Percentiles rank a stretch among this genome's conserved stretches.
phyloP scores from a whole-genome alignment of 2,329 filamentous ascomycete species.

The Penicillium occitanis region DNA sequence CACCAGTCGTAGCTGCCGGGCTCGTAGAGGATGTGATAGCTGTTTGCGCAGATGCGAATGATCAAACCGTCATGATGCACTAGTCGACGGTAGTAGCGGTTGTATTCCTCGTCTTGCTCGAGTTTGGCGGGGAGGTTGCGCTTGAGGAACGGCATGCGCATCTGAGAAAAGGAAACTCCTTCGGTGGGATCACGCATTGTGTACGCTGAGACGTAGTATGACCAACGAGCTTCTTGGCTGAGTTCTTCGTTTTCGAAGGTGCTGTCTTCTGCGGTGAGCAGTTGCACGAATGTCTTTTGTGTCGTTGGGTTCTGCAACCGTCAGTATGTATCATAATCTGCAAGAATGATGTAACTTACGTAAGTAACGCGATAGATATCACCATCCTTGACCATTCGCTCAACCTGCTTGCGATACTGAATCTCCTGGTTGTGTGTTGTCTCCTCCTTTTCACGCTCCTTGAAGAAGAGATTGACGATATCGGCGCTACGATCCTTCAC shows the following conservation, averaged over 20 bases:
- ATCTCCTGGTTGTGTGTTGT: constrained; percentile 90
- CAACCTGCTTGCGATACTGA: constrained; percentile 84
- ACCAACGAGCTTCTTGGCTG: constrained; percentile 68
- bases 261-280: constrained; percentile 82
- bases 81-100: constrained; percentile 55
- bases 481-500: constrained; percentile 91
- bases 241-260: constrained; percentile 73
- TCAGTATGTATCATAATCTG: neutral
- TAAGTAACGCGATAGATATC: constrained; percentile 88
- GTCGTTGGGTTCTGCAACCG: constrained; percentile 60
- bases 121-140: constrained; percentile 67
- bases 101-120: constrained; percentile 60
- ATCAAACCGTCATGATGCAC: constrained; percentile 67
- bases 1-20: constrained; percentile 70
- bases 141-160: constrained; percentile 68
- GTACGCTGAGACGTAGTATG: constrained; percentile 92
- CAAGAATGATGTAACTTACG: constrained; percentile 59
- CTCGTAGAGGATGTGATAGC: constrained; percentile 76
- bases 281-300: constrained; percentile 70
- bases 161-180: constrained; percentile 64
- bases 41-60: constrained; percentile 73
- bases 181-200: constrained; percentile 86
- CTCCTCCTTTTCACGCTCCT: constrained; percentile 75
- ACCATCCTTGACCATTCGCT: constrained; percentile 88
- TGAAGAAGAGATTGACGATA: constrained; percentile 81